A percentile compares a stretch with the other conserved stretches of the same genome.
These are phyloP conservation scores for Coemansia sp. DNA, from an alignment of 192 early-diverging fungal species.

Conservation along the genomic window DNA sequence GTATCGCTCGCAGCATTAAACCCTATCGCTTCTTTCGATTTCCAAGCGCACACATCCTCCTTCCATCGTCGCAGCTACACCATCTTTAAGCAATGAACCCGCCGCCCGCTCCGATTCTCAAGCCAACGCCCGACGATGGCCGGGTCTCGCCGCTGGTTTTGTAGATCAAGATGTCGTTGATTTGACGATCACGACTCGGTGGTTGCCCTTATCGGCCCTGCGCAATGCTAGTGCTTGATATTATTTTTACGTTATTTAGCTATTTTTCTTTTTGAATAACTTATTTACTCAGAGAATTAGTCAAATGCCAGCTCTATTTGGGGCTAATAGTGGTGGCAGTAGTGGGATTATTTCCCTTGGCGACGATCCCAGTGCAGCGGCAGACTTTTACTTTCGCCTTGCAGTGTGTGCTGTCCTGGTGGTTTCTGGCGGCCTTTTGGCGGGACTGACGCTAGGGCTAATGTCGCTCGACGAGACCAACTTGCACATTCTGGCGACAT, in stretches of 20 bases:
- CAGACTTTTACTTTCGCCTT: slow-evolving; percentile 59
- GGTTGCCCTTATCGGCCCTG: too few species aligned
- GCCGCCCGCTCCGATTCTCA: slow-evolving; percentile 19
- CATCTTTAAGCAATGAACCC: slow-evolving; percentile 40
- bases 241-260: background rate
- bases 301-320: background rate
- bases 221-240: too few species aligned
- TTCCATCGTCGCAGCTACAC: too few species aligned
- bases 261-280: background rate
- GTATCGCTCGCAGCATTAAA: background rate
- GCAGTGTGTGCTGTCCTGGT: slow-evolving; percentile 63
- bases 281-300: too few species aligned
- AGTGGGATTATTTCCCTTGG: background rate
- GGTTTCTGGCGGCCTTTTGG: slow-evolving; percentile 78
- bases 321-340: background rate
- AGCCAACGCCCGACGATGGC: slow-evolving; percentile 23
- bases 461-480: slow-evolving; percentile 89
- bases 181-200: too few species aligned
- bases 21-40: slow-evolving; percentile 10
- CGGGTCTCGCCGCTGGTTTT: slow-evolving; percentile 19
- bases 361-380: background rate
- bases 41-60: too few species aligned
- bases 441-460: slow-evolving; percentile 70
- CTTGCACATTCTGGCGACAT: slow-evolving; percentile 78
- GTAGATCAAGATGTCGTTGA: too few species aligned